Base-by-base conservation (phyloP, 108 stramenopile species). In the Aureococcus anophagefferens region DNA sequence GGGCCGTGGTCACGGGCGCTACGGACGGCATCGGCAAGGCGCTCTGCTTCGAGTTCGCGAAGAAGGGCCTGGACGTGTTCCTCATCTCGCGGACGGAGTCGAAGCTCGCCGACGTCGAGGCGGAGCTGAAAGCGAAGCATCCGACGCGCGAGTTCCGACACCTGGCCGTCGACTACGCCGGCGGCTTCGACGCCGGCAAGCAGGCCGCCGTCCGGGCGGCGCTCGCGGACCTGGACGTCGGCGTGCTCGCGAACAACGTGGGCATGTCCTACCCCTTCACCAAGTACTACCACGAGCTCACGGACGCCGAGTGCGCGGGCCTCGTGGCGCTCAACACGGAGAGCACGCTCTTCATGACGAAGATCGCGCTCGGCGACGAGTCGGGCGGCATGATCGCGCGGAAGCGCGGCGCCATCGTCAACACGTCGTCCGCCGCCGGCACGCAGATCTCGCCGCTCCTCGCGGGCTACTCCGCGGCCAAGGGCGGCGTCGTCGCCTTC, bases 11-110 rank as follows among this genome's bases (percentile, higher is more conserved):
- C 44, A 99, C 98, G 29, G 98, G 98, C 31, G 98, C 96, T 17
- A 99, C 96, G 46, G 97, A 98, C 76, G 98, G 98, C 35, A 99
- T 99, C 70, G 98, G 98, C 59, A 94, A 95, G 78, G 98, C 95
- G 21, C 91, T 95, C 74, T 92, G 94, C 0, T 79, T 95, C 35
- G 90, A 94, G 63, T 82, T 99, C 31, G 96, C 97, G 5, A 91
- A 93, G 79, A 85, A 92, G 68, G 98, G 98, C 65, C 85, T 96
- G 83, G 96, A 86, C 69, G 77, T 99, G 63, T 80, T 96, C 46
- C 84, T 99, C 65, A 94, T 99, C 76, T 92, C 93, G 40, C 87
- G 98, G 35, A 98, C 95, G 25, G 93, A 97, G 82, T 69, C 87
- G 63, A 97, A 95, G 80, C 90, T 99, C n/a, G 72, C 89, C 66